Evolutionary conservation across 1,284 basidiomycete genomes (phyloP).

Genomic region (Sanghuangporus sanghuang): DNA sequence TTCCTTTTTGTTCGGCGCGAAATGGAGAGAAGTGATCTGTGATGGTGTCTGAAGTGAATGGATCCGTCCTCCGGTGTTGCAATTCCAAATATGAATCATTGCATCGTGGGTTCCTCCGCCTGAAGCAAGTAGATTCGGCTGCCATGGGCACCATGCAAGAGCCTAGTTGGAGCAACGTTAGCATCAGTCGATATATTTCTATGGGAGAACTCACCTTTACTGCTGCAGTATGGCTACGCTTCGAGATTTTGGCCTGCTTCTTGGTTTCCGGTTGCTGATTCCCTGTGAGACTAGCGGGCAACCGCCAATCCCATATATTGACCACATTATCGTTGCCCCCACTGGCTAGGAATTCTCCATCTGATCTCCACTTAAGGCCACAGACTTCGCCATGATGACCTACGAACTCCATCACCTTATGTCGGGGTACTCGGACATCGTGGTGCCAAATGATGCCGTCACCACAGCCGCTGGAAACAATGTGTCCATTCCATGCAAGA

Average conservation of each 20-base stretch:
- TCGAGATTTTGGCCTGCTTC: constrained; percentile 82
- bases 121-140: constrained; percentile 84
- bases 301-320: constrained; percentile 89
- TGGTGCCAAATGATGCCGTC: constrained; percentile 94
- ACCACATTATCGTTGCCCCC: constrained; percentile 97
- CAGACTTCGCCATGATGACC: constrained; percentile 92
- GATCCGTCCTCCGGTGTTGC: constrained; percentile 82
- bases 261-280: constrained; percentile 57
- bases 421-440: constrained; percentile 82
- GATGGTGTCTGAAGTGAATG: constrained; percentile 81
- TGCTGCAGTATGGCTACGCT: constrained; percentile 90
- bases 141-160: constrained; percentile 97
- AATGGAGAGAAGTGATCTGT: constrained; percentile 91
- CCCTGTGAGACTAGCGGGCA: constrained; percentile 31
- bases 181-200: neutral
- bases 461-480: constrained; percentile 83
- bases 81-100: constrained; percentile 92
- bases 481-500: constrained; percentile 82
- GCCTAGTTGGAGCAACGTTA: constrained; percentile 44
- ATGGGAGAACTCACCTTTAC: constrained; percentile 58
- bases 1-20: constrained; percentile 88
- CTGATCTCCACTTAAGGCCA: constrained; percentile 75
- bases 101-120: constrained; percentile 96
- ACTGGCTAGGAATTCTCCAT: constrained; percentile 86
- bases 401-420: constrained; percentile 85